A percentile compares a stretch with the other conserved stretches of the same genome.
phyloP scores from a whole-genome alignment of 306 rosid species.

The Aeschynomene evenia region DNA sequence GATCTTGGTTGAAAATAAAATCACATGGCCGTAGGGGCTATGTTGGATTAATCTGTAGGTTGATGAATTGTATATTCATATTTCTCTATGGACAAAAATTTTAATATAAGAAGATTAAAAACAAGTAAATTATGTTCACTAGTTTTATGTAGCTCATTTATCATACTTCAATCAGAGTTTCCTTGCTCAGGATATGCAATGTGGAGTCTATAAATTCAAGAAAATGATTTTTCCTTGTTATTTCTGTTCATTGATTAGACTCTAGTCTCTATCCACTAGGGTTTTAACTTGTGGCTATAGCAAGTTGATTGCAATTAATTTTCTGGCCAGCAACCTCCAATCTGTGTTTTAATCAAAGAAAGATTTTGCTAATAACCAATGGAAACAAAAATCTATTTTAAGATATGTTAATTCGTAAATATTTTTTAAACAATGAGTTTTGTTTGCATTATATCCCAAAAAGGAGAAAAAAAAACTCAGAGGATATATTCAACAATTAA shows the following conservation, averaged over 20 bases:
- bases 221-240: neutral
- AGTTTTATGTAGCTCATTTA: conserved; percentile 13
- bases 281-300: neutral
- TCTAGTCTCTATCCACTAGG: neutral
- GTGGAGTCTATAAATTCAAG: neutral
- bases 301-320: too few relatives aligned
- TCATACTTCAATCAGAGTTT: conserved; percentile 7
- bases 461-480: neutral
- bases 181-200: conserved; percentile 9
- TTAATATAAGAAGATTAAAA: conserved; percentile 20
- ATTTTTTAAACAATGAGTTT: neutral
- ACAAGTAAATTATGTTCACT: neutral
- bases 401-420: neutral
- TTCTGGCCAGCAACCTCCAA: too few relatives aligned
- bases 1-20: conserved; percentile 91
- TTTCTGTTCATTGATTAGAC: neutral
- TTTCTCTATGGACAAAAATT: conserved; percentile 22
- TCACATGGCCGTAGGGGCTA: neutral
- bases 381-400: too few relatives aligned
- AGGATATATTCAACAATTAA: neutral
- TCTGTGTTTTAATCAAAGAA: too few relatives aligned
- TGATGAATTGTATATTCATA: conserved; percentile 36
- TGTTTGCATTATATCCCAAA: neutral
- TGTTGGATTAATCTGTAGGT: neutral
- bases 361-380: too few relatives aligned